These are phyloP conservation scores for Gynandropsis gynandra DNA, from an alignment of 345 rosid genomes.

Conservation along the genomic window DNA sequence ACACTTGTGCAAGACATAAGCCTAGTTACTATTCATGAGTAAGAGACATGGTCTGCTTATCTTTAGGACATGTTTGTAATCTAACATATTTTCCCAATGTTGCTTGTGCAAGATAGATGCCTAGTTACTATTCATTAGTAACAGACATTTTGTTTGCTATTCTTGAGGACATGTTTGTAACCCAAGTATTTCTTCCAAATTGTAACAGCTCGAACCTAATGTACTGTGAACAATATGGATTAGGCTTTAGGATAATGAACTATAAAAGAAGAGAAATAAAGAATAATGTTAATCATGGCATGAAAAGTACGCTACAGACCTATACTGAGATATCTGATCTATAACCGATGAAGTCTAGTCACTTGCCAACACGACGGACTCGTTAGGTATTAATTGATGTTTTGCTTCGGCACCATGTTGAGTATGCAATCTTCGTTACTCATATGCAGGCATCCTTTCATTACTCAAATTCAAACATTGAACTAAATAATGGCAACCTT, in stretches of 20 bases:
- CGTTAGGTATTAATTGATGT: slow-evolving; percentile 1
- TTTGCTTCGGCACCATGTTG: background rate
- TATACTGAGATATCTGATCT: slow-evolving; percentile 15
- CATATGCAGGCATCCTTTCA: slow-evolving; percentile 1
- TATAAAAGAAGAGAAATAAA: slow-evolving; percentile 13
- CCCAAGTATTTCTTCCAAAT: too few relatives aligned
- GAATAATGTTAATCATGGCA: background rate
- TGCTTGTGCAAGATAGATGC: too few relatives aligned
- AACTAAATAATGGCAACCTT: slow-evolving; percentile 8
- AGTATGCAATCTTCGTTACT: too few relatives aligned
- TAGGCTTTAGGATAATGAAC: slow-evolving; percentile 1
- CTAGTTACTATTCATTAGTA: background rate
- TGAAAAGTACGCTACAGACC: too few relatives aligned
- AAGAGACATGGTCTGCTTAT: too few relatives aligned
- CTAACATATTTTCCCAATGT: too few relatives aligned
- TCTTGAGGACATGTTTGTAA: too few relatives aligned
- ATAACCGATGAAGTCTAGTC: slow-evolving; percentile 6
- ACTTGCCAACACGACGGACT: slow-evolving; percentile 12
- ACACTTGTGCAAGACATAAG: too few relatives aligned
- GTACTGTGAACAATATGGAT: too few relatives aligned
- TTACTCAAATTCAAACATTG: slow-evolving; percentile 11
- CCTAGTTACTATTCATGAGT: too few relatives aligned
- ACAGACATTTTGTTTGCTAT: background rate
- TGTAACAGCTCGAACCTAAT: too few relatives aligned
- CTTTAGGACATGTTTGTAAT: too few relatives aligned